Base-by-base conservation (phyloP, 257 asterid species). In the Rehmannia glutinosa region DNA sequence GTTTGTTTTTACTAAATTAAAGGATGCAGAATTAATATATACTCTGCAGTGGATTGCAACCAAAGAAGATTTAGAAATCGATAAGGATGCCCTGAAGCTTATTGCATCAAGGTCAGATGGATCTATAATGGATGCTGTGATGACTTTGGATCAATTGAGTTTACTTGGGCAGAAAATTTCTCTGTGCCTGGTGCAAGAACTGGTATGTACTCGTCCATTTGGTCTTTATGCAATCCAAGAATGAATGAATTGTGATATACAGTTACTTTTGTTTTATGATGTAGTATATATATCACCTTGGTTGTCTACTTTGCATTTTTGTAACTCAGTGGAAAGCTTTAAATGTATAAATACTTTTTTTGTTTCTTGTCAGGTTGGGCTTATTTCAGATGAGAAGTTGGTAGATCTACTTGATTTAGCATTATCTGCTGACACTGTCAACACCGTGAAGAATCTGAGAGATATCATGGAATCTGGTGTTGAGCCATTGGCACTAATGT, bases 71-170 rank as follows among this genome's bases (percentile, higher is more conserved):
- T 57, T 94, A 36, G 95, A 91, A 47, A 91, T 94, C 11, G 96
- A 94, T 75, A 87, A 84, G 87, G 95, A 91, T 67, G 99, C 99
- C 6, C 57, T 94, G 71, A 94, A 91, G 82, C 97, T 94, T 75
- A 87, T 91, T 70, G 95, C 99, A 30, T 80, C 97, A 52, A 89
- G 94, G 76, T 88, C 99, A 20, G 96, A 91, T 78, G 99, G 99
- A 56, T 94, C 99, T 32, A 71, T 94, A 63, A 85, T 97, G 66
- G 99, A 94, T 73, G 99, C 97, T 47, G 97, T 88, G 79, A 94
- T 94, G 99, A 91, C 99, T 42, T 87, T 94, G 68, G 99, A 91
- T 79, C 97, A 94, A 74, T 66, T 94, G 84, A 84, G 96, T 78
- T 80, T 94, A 75, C 88, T 94, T 6, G 99, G 97, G 80, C 88